Conservation (phyloP, 1,284 basidiomycete species). For the Cutaneotrichosporon curvatum region DNA sequence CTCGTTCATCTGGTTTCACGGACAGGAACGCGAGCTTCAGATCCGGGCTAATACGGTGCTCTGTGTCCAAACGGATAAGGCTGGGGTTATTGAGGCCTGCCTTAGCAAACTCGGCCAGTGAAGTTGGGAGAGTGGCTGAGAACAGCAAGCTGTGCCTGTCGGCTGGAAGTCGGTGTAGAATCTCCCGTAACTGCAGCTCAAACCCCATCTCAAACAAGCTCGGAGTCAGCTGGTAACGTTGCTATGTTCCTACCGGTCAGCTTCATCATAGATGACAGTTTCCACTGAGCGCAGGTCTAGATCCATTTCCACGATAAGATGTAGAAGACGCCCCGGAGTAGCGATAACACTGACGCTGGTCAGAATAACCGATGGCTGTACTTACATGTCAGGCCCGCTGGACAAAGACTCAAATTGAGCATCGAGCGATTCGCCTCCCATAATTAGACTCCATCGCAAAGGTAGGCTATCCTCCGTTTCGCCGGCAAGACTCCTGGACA, state of each 20-base stretch:
- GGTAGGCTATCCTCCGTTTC: constrained; percentile 54
- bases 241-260: constrained; percentile 56
- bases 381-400: constrained; percentile 87
- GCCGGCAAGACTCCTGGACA: constrained; percentile 58
- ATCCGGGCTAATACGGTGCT: constrained; percentile 91
- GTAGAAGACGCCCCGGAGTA: constrained; percentile 92
- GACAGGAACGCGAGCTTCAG: constrained; percentile 91
- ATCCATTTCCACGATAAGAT: constrained; percentile 95
- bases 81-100: constrained; percentile 91
- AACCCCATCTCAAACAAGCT: constrained; percentile 97
- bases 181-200: constrained; percentile 82
- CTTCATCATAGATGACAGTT: constrained; percentile 96
- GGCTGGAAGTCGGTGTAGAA: constrained; percentile 76
- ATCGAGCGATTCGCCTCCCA: constrained; percentile 92
- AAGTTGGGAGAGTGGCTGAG: constrained; percentile 92
- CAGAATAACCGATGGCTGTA: no score
- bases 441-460: constrained; percentile 86
- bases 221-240: not conserved
- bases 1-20: constrained; percentile 88
- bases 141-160: constrained; percentile 88
- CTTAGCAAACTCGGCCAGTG: constrained; percentile 94
- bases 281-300: constrained; percentile 81
- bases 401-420: constrained; percentile 96
- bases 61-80: constrained; percentile 87
- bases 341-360: constrained; percentile 94